Evolutionary conservation across 2,329 filamentous ascomycete species (phyloP), one percentile per base, ranked within the genome.

Genomic region (Pseudogymnoascus sp.): DNA sequence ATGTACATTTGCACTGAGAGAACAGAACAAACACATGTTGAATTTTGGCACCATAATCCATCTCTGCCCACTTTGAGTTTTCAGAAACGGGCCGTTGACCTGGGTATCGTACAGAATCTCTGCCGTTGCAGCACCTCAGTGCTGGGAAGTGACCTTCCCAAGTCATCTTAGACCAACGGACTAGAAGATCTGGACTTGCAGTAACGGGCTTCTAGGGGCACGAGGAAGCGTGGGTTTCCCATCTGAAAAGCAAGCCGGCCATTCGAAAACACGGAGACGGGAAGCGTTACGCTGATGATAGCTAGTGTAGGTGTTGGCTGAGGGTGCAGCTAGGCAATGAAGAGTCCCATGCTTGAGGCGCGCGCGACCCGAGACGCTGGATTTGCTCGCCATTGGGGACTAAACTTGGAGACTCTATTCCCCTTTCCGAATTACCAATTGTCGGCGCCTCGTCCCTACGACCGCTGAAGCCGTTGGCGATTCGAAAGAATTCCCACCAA

Each of bases 21-120:
- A 30, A 33, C n/a, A 52, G 45, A 19, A 26, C 26, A 30, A 52
- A 30, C n/a, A 12, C 8, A 52, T 8, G 23, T 52, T 19, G 26
- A 19, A 52, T 52, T n/a, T n/a, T n/a, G 26, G n/a, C 15, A 52
- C 45, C 45, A 52, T 8, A 30, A 9, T 13, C 45, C 41, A 52
- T 9, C 23, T 26, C 19, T 26, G 39, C 21, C 39, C 39, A 45
- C 39, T 45, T 52, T 2, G 45, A 52, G 45, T 26, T 52, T 15
- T 52, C 8, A 52, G 26, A 52, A 52, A 52, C 45, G 45, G 45
- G 45, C 41, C 45, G 45, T 52, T 52, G 45, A 18, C 45, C 23
- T 52, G 5, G 45, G n/a, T 30, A 52, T 52, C 45, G 45, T 28
- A 52, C 45, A 52, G 45, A 52, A 52, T 52, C 45, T 52, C 45